Conservation (phyloP, 2,329 filamentous ascomycete genomes). For the Cercospora sp. region DNA sequence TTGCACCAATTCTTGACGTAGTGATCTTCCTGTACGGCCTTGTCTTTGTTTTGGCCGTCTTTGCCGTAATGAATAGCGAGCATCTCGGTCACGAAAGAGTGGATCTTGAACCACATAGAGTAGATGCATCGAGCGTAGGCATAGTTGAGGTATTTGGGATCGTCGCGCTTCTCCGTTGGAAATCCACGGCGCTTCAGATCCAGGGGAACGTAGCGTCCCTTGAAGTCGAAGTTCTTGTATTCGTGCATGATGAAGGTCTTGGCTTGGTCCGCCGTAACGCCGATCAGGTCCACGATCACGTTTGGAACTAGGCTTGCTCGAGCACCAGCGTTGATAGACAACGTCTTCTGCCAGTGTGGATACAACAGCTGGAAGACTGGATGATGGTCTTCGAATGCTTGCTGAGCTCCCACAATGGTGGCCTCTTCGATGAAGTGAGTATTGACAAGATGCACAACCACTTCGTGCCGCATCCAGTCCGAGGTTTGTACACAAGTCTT, state of each 20-base stretch:
- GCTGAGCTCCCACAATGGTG: constrained; percentile 26
- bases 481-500: constrained; percentile 52
- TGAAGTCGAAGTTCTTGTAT: constrained; percentile 50
- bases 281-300: constrained; percentile 48
- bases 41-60: constrained; percentile 39
- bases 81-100: constrained; percentile 43
- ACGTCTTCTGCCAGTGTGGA: constrained; percentile 54
- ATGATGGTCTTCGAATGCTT: constrained; percentile 50
- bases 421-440: constrained; percentile 29
- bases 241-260: constrained; percentile 44
- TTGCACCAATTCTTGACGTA: constrained; percentile 45
- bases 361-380: constrained; percentile 47
- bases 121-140: constrained; percentile 51
- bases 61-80: constrained; percentile 19
- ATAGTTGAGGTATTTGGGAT: constrained; percentile 51
- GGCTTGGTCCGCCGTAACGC: constrained; percentile 42
- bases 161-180: constrained; percentile 33
- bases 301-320: constrained; percentile 48
- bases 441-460: constrained; percentile 44
- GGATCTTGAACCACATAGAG: constrained; percentile 48
- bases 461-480: constrained; percentile 53
- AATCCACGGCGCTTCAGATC: constrained; percentile 50
- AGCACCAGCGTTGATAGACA: constrained; percentile 52
- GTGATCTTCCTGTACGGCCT: constrained; percentile 34
- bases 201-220: constrained; percentile 48